Evolutionary conservation across 495 filamentous ascomycete genomes (phyloP).

Genomic region (Neurospora pannonica): DNA sequence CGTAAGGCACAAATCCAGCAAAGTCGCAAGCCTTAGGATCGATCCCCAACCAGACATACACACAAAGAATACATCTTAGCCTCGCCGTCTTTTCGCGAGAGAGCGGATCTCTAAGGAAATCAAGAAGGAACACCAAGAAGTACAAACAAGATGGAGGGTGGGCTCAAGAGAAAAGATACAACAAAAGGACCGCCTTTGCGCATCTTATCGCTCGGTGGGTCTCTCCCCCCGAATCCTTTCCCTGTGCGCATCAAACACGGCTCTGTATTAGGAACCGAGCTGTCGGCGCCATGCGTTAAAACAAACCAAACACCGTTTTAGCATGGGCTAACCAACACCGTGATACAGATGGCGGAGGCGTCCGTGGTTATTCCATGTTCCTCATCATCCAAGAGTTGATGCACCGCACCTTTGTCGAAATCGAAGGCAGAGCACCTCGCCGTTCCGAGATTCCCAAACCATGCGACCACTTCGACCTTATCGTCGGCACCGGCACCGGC

Average conservation of each 20-base stretch:
- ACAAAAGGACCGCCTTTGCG: conserved; percentile 89
- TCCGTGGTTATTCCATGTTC: conserved; percentile 94
- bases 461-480: conserved; percentile 97
- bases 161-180: conserved; percentile 68
- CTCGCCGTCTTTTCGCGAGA: not conserved
- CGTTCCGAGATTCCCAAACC: conserved; percentile 89
- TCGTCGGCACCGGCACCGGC: conserved; percentile 88
- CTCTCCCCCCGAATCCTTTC: conserved; percentile 1
- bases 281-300: not conserved
- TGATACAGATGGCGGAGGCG: conserved; percentile 85
- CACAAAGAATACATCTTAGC: not conserved
- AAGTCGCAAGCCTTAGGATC: not conserved
- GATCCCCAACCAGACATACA: not conserved
- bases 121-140: not conserved
- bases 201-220: conserved; percentile 80
- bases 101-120: not conserved
- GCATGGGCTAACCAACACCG: conserved; percentile 6
- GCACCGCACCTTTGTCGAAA: conserved; percentile 83
- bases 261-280: not conserved
- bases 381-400: conserved; percentile 94
- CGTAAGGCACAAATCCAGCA: not conserved
- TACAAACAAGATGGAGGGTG: conserved; percentile 14
- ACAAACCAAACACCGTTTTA: not conserved
- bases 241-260: not conserved
- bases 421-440: conserved; percentile 70